phyloP scores from a whole-genome alignment of 2,329 filamentous ascomycete genomes.

The Beauveria rudraprayagi region DNA sequence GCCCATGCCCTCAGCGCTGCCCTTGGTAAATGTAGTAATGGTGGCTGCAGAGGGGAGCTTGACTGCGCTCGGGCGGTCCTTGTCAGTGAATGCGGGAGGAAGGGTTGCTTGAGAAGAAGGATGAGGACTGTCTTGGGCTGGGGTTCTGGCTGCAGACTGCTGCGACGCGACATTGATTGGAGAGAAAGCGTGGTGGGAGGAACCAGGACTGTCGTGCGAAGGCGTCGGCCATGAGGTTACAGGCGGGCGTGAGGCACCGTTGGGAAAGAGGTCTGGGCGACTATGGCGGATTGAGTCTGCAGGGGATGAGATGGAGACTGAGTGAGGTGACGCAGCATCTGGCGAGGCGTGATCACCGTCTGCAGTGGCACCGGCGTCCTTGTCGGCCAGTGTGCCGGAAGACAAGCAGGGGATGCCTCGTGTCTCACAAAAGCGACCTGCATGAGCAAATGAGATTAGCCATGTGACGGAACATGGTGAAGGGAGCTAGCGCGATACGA shows the following conservation, averaged over 20 bases:
- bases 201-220: slow-evolving; percentile 8
- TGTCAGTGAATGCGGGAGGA: background rate
- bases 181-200: slow-evolving; percentile 5
- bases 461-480: background rate
- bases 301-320: slow-evolving; percentile 1
- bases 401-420: slow-evolving; percentile 11
- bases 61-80: background rate
- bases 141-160: background rate
- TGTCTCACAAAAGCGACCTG: slow-evolving; percentile 12
- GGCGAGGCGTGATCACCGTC: background rate
- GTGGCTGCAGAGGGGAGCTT: background rate
- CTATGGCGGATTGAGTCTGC: slow-evolving; percentile 4
- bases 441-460: background rate
- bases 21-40: slow-evolving; percentile 9
- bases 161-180: background rate
- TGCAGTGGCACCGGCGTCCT: background rate
- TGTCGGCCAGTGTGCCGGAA: slow-evolving; percentile 6
- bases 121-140: background rate
- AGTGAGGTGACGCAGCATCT: slow-evolving; percentile 5
- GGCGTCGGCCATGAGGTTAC: slow-evolving; percentile 1
- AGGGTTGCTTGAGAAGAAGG: background rate
- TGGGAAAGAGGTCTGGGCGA: background rate
- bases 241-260: background rate
- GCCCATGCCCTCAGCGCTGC: slow-evolving; percentile 11
- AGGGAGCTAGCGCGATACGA: background rate